A percentile compares a stretch with the other conserved stretches of the same genome.
Conservation (phyloP, 108 stramenopile species). For the Skeletonema tropicum region DNA sequence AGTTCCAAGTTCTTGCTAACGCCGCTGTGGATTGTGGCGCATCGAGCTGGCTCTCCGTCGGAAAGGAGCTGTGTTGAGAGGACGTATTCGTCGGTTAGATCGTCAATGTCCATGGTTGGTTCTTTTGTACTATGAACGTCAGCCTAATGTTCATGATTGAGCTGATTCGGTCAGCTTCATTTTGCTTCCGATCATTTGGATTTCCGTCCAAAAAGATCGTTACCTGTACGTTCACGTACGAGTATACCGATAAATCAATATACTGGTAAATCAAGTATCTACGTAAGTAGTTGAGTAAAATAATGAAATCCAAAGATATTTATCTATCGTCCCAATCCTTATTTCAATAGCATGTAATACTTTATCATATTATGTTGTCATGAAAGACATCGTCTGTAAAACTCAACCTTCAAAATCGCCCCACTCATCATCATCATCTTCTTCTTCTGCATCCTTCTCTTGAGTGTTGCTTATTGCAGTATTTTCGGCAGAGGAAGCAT, state of each 20-base stretch:
- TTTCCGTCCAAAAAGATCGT: not conserved
- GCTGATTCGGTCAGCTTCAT: not conserved
- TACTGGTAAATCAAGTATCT: no score
- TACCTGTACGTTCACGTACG: no score
- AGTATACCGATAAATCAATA: no score
- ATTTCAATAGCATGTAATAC: no score
- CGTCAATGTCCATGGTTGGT: not conserved
- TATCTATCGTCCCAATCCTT: no score
- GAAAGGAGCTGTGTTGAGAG: conserved; percentile 45
- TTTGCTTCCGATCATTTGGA: not conserved
- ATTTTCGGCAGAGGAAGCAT: not conserved
- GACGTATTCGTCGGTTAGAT: conserved; percentile 34
- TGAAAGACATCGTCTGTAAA: not conserved
- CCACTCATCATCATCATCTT: conserved; percentile 35
- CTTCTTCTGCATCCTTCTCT: conserved; percentile 4
- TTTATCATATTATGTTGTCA: not conserved
- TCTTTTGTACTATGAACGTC: no score
- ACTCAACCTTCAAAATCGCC: conserved; percentile 49
- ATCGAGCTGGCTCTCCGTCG: conserved; percentile 52
- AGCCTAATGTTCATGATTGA: no score
- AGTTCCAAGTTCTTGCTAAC: conserved; percentile 12
- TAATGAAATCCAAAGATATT: no score
- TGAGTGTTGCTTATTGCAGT: not conserved
- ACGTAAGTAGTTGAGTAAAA: no score
- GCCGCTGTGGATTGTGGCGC: conserved; percentile 23